These are phyloP conservation scores for Penicillium flavigenum DNA, from an alignment of 495 filamentous ascomycete genomes.

Conservation along the genomic window DNA sequence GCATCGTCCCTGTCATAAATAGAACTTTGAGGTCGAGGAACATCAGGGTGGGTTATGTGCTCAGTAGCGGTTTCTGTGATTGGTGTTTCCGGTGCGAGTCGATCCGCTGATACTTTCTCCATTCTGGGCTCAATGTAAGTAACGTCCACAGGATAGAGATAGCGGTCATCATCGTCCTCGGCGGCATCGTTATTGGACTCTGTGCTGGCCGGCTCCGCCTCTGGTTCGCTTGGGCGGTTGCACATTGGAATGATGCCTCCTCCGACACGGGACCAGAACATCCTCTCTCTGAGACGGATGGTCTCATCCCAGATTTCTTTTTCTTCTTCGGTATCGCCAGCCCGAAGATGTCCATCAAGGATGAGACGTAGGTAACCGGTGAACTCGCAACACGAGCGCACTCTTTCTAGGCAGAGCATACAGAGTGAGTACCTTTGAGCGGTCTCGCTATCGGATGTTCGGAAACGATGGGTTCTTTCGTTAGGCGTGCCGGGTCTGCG, in stretches of 20 bases:
- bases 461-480: slow-evolving; percentile 82
- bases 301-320: slow-evolving; percentile 92
- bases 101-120: slow-evolving; percentile 8
- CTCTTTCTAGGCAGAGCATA: slow-evolving; percentile 76
- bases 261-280: slow-evolving; percentile 94
- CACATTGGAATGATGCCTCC: slow-evolving; percentile 79
- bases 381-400: slow-evolving; percentile 88
- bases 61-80: neutral
- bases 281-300: slow-evolving; percentile 80
- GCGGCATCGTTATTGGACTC: neutral
- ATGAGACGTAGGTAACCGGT: slow-evolving; percentile 85
- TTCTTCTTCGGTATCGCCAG: slow-evolving; percentile 71
- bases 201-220: slow-evolving; percentile 3
- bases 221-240: slow-evolving; percentile 17
- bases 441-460: slow-evolving; percentile 78
- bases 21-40: slow-evolving; percentile 12
- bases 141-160: slow-evolving; percentile 15
- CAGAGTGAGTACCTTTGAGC: slow-evolving; percentile 90
- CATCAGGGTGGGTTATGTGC: neutral
- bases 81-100: neutral
- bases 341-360: slow-evolving; percentile 82
- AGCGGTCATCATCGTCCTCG: slow-evolving; percentile 2
- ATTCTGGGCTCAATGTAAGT: slow-evolving; percentile 4
- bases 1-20: slow-evolving; percentile 13
- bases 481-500: slow-evolving; percentile 64